Percentiles rank a stretch among this genome's conserved stretches.
phyloP scores from a whole-genome alignment of 2,329 filamentous ascomycete species.

The Colletotrichum gloeosporioides region DNA sequence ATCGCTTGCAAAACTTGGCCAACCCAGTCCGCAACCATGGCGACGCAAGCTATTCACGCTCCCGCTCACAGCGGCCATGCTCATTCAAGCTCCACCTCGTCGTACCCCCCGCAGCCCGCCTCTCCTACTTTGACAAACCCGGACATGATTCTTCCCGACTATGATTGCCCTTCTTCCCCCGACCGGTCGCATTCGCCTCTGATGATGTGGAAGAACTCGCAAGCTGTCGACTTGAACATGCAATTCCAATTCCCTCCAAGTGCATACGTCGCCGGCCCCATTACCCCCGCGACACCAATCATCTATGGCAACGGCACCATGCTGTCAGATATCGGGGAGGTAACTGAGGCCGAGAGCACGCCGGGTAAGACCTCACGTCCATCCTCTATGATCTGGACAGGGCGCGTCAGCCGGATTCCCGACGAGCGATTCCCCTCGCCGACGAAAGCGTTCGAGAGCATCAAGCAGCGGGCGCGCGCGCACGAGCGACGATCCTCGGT shows the following conservation, averaged over 20 bases:
- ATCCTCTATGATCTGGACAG: constrained; percentile 8
- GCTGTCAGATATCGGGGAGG: constrained; percentile 69
- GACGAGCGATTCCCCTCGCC: constrained; percentile 40
- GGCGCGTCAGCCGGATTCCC: constrained; percentile 35
- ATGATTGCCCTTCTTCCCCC: constrained; percentile 60
- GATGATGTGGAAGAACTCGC: constrained; percentile 57
- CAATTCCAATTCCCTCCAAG: constrained; percentile 47
- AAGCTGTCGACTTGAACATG: constrained; percentile 39
- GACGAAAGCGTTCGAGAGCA: constrained; percentile 46
- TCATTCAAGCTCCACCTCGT: constrained; percentile 28
- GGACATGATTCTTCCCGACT: constrained; percentile 90
- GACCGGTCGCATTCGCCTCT: constrained; percentile 57
- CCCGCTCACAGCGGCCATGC: constrained; percentile 17
- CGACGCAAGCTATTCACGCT: constrained; percentile 30
- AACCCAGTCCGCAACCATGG: constrained; percentile 28
- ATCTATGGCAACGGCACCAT: constrained; percentile 74
- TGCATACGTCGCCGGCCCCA: constrained; percentile 46
- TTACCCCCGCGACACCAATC: constrained; percentile 65
- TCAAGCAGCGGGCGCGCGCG: constrained; percentile 48
- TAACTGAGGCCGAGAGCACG: constrained; percentile 59
- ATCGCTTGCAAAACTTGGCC: not conserved
- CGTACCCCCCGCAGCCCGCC: constrained; percentile 60
- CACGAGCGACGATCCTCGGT: constrained; percentile 60
- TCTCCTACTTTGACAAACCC: constrained; percentile 92
- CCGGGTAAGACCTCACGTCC: constrained; percentile 44